These are phyloP conservation scores for Pseudogymnoascus sp. DNA, from an alignment of 2,329 filamentous ascomycete species.

Conservation along the genomic window DNA sequence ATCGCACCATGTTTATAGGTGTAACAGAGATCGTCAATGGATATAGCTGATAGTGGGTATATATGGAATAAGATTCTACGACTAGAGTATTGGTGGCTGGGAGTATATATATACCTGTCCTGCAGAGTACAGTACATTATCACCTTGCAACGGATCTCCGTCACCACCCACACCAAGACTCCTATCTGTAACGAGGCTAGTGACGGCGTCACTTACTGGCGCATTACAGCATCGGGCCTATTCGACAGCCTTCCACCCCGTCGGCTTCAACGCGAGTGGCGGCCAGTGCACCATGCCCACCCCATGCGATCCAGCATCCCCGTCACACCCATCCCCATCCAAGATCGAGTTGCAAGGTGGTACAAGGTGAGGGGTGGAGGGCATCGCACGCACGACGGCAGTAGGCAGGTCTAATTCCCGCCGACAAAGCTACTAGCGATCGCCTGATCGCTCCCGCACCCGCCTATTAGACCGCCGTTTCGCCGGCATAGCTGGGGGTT, in stretches of 20 bases:
- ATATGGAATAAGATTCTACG: neutral
- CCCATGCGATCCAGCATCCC: neutral
- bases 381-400: neutral
- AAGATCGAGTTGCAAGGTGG: neutral
- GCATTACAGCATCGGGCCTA: slow-evolving; percentile 4
- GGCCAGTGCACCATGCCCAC: neutral
- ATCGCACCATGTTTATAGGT: neutral
- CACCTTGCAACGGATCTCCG: neutral
- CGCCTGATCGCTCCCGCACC: slow-evolving; percentile 7
- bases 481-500: neutral
- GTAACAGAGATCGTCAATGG: neutral
- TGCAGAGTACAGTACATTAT: slow-evolving; percentile 4
- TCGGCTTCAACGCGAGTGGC: slow-evolving; percentile 7
- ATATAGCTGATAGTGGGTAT: neutral
- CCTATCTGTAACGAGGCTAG: slow-evolving; percentile 8
- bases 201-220: slow-evolving; percentile 1
- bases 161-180: slow-evolving; percentile 1
- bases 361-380: neutral
- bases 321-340: neutral
- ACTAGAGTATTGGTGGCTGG: neutral
- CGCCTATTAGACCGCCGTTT: neutral
- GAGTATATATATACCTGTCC: neutral
- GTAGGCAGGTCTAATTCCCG: neutral
- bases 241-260: slow-evolving; percentile 3
- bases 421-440: neutral